A percentile compares a stretch with the other conserved stretches of the same genome.
Conservation (phyloP, 2,329 filamentous ascomycete genomes). For the Akanthomyces dipterigenus region DNA sequence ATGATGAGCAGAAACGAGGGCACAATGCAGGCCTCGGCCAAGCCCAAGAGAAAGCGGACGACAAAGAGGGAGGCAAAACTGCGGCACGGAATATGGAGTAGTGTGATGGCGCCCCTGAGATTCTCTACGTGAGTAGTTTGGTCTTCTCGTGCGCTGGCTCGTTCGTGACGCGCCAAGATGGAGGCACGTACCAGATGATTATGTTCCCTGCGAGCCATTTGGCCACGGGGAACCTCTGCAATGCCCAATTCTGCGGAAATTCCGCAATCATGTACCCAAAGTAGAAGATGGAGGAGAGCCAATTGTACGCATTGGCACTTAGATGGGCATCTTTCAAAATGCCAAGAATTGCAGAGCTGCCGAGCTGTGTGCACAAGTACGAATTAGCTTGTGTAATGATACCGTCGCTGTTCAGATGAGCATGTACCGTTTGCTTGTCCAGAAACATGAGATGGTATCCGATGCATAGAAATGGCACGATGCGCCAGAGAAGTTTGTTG, state of each 20-base stretch:
- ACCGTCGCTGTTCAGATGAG: neutral
- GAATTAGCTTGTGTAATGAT: neutral
- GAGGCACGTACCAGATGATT: constrained; percentile 16
- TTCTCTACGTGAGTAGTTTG: neutral
- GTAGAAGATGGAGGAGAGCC: constrained; percentile 39
- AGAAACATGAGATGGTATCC: constrained; percentile 35
- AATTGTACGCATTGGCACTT: constrained; percentile 14
- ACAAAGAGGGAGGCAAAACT: constrained; percentile 22
- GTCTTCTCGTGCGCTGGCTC: neutral
- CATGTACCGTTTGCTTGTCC: constrained; percentile 30
- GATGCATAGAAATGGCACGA: constrained; percentile 32
- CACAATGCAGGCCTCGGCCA: constrained; percentile 21
- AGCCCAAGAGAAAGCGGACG: constrained; percentile 22
- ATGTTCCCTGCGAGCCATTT: constrained; percentile 31
- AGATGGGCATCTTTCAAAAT: constrained; percentile 14
- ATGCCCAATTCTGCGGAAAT: constrained; percentile 35
- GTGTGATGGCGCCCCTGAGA: constrained; percentile 22
- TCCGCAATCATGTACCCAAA: constrained; percentile 41
- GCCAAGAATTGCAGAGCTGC: constrained; percentile 15
- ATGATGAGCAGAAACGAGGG: constrained; percentile 19
- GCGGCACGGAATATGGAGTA: constrained; percentile 24
- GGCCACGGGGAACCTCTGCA: constrained; percentile 39
- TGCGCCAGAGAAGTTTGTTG: constrained; percentile 29
- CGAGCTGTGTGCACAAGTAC: neutral
- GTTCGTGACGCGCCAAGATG: neutral